Conservation (phyloP, 495 filamentous ascomycete genomes). For the Neurospora tetrasperma region DNA sequence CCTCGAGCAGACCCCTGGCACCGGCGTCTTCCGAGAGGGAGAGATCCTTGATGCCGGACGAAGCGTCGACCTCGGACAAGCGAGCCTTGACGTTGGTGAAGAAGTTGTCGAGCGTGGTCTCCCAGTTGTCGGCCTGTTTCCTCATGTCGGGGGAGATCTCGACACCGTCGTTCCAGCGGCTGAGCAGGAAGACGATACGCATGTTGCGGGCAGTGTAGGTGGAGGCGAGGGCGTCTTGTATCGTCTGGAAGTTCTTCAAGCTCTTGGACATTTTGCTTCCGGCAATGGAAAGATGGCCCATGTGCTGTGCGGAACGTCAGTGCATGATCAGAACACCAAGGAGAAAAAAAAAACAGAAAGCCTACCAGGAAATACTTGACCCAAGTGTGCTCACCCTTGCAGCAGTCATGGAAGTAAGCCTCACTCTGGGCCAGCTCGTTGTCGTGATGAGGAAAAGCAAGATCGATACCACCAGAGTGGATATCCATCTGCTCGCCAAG, state of each 20-base stretch:
- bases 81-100: conserved; percentile 69
- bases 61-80: conserved; percentile 30
- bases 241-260: conserved; percentile 96
- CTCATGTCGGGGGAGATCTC: conserved; percentile 82
- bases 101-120: conserved; percentile 79
- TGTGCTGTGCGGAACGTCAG: conserved; percentile 40
- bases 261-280: conserved; percentile 94
- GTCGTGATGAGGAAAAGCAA: conserved; percentile 93
- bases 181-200: conserved; percentile 79
- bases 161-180: conserved; percentile 80
- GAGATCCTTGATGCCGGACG: conserved; percentile 36
- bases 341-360: no score
- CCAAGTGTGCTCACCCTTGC: conserved; percentile 57
- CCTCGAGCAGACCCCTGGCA: conserved; percentile 22
- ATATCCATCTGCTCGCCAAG: conserved; percentile 80
- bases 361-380: conserved; percentile 76
- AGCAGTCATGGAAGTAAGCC: conserved; percentile 59
- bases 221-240: conserved; percentile 64
- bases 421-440: conserved; percentile 94
- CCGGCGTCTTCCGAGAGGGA: conserved; percentile 22
- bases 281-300: conserved; percentile 84
- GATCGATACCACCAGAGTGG: conserved; percentile 86
- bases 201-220: conserved; percentile 74
- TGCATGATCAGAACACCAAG: not conserved
- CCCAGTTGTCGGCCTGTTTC: conserved; percentile 64